phyloP scores from a whole-genome alignment of 306 rosid species.

The Quercus variabilis region DNA sequence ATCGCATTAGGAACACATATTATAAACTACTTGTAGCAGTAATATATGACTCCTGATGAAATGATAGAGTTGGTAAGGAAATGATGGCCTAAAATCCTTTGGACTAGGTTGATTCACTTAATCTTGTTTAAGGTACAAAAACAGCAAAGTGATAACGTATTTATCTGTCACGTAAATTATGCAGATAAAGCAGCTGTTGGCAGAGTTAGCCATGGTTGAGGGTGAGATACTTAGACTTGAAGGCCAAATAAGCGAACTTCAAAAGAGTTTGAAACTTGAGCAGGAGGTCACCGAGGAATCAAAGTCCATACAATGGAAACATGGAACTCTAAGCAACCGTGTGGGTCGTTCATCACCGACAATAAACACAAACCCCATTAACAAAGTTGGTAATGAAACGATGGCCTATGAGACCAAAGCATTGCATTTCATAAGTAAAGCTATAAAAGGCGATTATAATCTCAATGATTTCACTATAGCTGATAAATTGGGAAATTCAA shows the following conservation, averaged over 20 bases:
- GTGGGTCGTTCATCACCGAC: slow-evolving; percentile 16
- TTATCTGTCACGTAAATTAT: slow-evolving; percentile 5
- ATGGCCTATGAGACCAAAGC: slow-evolving; percentile 80
- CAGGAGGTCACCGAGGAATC: slow-evolving; percentile 45
- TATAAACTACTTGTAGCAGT: not conserved
- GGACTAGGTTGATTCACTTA: not conserved
- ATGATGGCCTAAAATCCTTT: not conserved
- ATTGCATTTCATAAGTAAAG: slow-evolving; percentile 89
- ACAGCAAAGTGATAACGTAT: not conserved
- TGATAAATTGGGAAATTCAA: slow-evolving; percentile 43
- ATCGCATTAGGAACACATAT: not conserved
- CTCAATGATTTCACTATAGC: slow-evolving; percentile 39
- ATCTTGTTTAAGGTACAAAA: not conserved
- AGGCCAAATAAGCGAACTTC: slow-evolving; percentile 63
- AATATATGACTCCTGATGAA: not conserved
- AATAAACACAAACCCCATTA: slow-evolving; percentile 39
- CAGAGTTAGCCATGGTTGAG: slow-evolving; percentile 74
- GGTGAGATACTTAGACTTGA: slow-evolving; percentile 72
- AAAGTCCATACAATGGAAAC: slow-evolving; percentile 39
- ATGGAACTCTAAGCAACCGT: slow-evolving; percentile 25
- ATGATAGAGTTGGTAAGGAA: too few species aligned
- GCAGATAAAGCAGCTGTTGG: slow-evolving; percentile 69
- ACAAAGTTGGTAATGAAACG: slow-evolving; percentile 43
- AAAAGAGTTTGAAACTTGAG: slow-evolving; percentile 58
- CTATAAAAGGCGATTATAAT: slow-evolving; percentile 81